These are phyloP conservation scores for Quercus lobata DNA, from an alignment of 331 rosid genomes.

Conservation along the genomic window DNA sequence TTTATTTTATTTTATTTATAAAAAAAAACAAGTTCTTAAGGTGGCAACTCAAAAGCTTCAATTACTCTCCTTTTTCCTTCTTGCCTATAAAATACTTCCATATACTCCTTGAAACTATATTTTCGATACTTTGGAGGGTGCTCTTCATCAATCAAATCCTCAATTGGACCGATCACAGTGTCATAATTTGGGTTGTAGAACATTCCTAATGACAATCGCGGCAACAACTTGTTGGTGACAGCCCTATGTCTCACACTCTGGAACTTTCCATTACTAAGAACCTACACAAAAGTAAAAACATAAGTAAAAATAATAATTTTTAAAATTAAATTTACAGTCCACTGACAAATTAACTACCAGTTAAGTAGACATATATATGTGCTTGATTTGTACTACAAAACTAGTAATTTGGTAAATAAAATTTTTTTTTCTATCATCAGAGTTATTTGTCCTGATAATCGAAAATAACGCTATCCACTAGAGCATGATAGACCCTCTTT, in stretches of 20 bases:
- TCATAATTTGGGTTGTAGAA: constrained; percentile 26
- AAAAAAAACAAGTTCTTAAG: not conserved
- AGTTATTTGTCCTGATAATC: too few species aligned
- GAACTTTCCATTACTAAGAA: not conserved
- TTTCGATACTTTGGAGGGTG: constrained; percentile 22
- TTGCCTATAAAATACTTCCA: constrained; percentile 22
- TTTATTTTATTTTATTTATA: too few species aligned
- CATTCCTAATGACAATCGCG: too few species aligned
- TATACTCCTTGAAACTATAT: constrained; percentile 17
- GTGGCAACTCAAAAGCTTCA: constrained; percentile 28
- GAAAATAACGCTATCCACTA: too few species aligned
- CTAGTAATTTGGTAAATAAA: too few species aligned
- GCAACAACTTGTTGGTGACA: not conserved
- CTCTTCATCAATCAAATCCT: constrained; percentile 26
- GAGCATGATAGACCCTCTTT: too few species aligned
- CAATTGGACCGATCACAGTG: constrained; percentile 26
- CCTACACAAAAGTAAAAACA: not conserved
- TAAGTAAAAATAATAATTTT: too few species aligned
- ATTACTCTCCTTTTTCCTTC: constrained; percentile 31
- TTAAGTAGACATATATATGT: too few species aligned
- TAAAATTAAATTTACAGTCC: too few species aligned
- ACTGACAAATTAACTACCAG: too few species aligned
- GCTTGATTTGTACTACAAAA: too few species aligned
- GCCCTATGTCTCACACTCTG: not conserved
- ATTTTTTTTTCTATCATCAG: too few species aligned